These are phyloP conservation scores for Aspergillus ochraceus DNA, from an alignment of 2,329 filamentous ascomycete species.

Conservation along the genomic window DNA sequence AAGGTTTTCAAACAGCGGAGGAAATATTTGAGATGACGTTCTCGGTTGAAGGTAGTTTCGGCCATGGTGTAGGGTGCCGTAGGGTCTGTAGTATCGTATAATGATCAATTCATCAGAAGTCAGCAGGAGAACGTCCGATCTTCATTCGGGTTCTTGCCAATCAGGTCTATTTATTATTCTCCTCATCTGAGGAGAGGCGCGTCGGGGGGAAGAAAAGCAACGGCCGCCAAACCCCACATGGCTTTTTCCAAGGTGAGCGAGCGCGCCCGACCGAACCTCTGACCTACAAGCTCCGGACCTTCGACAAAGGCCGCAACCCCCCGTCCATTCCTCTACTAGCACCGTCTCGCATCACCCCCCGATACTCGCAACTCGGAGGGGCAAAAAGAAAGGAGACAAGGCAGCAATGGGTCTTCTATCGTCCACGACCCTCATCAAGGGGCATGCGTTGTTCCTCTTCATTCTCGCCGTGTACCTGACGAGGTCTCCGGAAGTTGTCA, in stretches of 20 bases:
- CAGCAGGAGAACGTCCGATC: neutral
- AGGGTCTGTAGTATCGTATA: neutral
- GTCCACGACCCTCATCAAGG: constrained; percentile 75
- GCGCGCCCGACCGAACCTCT: no score
- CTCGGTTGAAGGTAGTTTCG: constrained; percentile 42
- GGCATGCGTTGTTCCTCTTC: constrained; percentile 79
- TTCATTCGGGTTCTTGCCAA: neutral
- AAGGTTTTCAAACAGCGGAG: constrained; percentile 79
- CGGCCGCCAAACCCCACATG: constrained; percentile 26
- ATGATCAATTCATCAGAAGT: no score
- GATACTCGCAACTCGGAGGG: neutral
- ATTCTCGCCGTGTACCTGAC: constrained; percentile 83
- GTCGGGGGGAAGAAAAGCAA: constrained; percentile 1
- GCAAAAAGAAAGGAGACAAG: neutral
- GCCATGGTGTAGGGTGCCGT: constrained; percentile 22
- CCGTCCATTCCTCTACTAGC: neutral
- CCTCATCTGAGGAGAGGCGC: constrained; percentile 15
- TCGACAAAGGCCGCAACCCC: no score
- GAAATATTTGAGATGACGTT: constrained; percentile 86
- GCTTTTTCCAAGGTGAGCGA: neutral
- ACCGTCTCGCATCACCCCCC: neutral
- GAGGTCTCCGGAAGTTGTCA: constrained; percentile 67
- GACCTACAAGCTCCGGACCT: no score
- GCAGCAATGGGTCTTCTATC: constrained; percentile 75
- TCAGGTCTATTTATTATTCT: neutral